phyloP scores from a whole-genome alignment of 257 asterid genomes.

The Nicotiana tomentosiformis region DNA sequence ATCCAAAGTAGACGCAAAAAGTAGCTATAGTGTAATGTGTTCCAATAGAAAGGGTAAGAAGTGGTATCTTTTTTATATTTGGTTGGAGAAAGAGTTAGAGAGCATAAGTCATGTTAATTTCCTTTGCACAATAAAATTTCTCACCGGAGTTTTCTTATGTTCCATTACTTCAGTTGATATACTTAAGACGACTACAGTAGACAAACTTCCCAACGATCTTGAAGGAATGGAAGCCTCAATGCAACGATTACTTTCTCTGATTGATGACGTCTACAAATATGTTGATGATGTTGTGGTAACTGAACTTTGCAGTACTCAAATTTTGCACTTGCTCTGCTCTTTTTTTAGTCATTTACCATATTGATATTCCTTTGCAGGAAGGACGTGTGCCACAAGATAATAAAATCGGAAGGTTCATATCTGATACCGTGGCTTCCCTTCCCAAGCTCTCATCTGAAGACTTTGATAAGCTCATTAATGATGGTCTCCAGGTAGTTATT shows the following conservation, averaged over 20 bases:
- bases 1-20: not conserved
- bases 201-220: conserved; percentile 81
- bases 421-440: conserved; percentile 61
- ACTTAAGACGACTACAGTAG: conserved; percentile 71
- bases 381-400: conserved; percentile 65
- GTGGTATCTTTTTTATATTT: not conserved
- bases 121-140: not conserved
- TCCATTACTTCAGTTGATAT: conserved; percentile 56
- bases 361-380: conserved; percentile 42
- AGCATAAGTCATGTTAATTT: not conserved
- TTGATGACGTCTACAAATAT: conserved; percentile 77
- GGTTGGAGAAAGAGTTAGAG: not conserved
- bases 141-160: not conserved
- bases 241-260: conserved; percentile 77
- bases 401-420: conserved; percentile 61
- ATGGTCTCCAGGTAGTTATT: conserved; percentile 64
- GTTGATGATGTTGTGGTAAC: conserved; percentile 92
- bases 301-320: not conserved
- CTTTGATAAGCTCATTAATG: conserved; percentile 36
- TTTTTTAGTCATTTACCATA: not conserved
- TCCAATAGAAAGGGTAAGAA: not conserved
- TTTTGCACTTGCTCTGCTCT: not conserved
- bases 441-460: conserved; percentile 59
- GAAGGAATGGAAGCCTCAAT: conserved; percentile 98
- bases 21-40: not conserved